Conservation (phyloP, 1,139 yeast species). For the Sugiyamaella xylanicola region DNA sequence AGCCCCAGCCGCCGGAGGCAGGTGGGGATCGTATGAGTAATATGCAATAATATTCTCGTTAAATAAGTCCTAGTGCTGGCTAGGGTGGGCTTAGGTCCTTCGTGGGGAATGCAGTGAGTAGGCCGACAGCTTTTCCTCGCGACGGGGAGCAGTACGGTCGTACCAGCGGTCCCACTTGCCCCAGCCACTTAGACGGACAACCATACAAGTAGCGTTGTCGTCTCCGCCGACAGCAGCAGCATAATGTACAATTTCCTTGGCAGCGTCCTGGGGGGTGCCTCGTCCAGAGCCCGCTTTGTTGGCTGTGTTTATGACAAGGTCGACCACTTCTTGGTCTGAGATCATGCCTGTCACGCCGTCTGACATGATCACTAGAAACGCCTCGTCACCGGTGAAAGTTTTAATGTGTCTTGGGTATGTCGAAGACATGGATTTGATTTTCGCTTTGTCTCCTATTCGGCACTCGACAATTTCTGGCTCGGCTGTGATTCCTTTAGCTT, state of each 20-base stretch:
- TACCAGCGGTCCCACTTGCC: constrained; percentile 70
- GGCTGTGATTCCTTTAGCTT: constrained; percentile 81
- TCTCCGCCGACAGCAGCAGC: constrained; percentile 89
- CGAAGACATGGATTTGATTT: constrained; percentile 41
- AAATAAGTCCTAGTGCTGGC: too few species aligned
- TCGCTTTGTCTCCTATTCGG: constrained; percentile 54
- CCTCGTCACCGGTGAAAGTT: constrained; percentile 64
- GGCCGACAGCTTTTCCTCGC: constrained; percentile 54
- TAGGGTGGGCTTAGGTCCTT: too few species aligned
- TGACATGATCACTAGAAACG: constrained; percentile 72
- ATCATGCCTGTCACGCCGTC: constrained; percentile 86
- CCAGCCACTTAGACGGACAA: constrained; percentile 85
- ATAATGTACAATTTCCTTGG: constrained; percentile 80
- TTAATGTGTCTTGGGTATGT: constrained; percentile 18
- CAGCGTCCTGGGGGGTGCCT: constrained; percentile 85
- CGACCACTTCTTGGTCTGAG: constrained; percentile 90
- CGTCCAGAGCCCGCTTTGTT: constrained; percentile 63
- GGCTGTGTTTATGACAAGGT: constrained; percentile 72
- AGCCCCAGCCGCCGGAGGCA: too few species aligned
- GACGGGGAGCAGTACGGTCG: constrained; percentile 78
- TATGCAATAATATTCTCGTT: too few species aligned
- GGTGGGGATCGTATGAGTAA: too few species aligned
- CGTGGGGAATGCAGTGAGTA: not conserved
- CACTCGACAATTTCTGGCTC: constrained; percentile 85
- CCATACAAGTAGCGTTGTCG: constrained; percentile 90